These are phyloP conservation scores for Elaphomyces granulatus DNA, from an alignment of 495 filamentous ascomycete species.

Conservation along the genomic window DNA sequence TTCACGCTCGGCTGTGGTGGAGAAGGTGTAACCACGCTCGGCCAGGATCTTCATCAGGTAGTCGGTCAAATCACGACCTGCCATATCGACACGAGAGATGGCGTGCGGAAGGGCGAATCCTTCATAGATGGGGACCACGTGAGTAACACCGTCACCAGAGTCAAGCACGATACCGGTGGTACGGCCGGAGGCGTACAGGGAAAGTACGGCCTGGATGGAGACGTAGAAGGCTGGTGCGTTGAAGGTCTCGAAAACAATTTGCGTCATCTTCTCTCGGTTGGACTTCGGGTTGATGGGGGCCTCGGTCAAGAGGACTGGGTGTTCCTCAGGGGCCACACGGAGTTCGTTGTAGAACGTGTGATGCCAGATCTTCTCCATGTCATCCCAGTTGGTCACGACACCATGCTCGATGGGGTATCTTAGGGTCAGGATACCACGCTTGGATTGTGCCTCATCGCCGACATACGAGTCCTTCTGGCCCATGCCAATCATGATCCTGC, in stretches of 20 bases:
- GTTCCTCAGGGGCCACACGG: slow-evolving; percentile 99
- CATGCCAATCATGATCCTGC: slow-evolving; percentile 99
- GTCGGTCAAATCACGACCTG: slow-evolving; percentile 97
- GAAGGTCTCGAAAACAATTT: slow-evolving; percentile 99
- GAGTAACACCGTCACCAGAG: slow-evolving; percentile 98
- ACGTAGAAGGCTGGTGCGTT: slow-evolving; percentile 99
- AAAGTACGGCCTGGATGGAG: slow-evolving; percentile 98
- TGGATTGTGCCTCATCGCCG: slow-evolving; percentile 98
- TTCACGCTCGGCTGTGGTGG: slow-evolving; percentile 99
- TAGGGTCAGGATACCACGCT: slow-evolving; percentile 98
- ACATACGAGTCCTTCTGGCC: slow-evolving; percentile 99
- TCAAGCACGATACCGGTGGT: slow-evolving; percentile 99
- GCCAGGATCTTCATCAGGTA: slow-evolving; percentile 99
- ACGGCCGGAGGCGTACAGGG: slow-evolving; percentile 98
- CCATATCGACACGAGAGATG: slow-evolving; percentile 99
- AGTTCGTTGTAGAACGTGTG: slow-evolving; percentile 99
- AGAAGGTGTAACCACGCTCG: slow-evolving; percentile 98
- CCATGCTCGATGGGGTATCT: slow-evolving; percentile 99
- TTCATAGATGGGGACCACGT: slow-evolving; percentile 99
- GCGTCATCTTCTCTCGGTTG: slow-evolving; percentile 99
- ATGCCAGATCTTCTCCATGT: slow-evolving; percentile 99
- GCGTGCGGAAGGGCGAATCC: slow-evolving; percentile 99
- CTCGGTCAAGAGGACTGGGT: slow-evolving; percentile 97
- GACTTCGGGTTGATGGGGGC: slow-evolving; percentile 99
- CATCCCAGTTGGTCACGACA: slow-evolving; percentile 99